A percentile compares a stretch with the other conserved stretches of the same genome.
phyloP scores from a whole-genome alignment of 2,329 filamentous ascomycete species.

The Phialophora expanda region DNA sequence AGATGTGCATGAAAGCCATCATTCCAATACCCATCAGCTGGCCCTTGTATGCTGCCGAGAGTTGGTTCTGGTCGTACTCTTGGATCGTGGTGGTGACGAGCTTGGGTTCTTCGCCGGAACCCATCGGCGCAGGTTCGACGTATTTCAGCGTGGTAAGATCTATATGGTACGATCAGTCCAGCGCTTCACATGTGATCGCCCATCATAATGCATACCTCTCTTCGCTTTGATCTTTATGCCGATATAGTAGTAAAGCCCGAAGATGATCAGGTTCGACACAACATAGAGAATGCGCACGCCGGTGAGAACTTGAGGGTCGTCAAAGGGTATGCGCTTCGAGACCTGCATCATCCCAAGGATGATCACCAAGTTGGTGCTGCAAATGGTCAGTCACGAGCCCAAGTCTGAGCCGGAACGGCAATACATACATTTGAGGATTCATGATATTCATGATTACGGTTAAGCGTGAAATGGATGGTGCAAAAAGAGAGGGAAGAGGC shows the following conservation, averaged over 20 bases:
- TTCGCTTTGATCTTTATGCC: slow-evolving; percentile 89
- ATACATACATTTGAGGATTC: slow-evolving; percentile 30
- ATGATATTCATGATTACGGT: slow-evolving; percentile 27
- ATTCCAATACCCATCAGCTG: slow-evolving; percentile 96
- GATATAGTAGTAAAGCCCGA: slow-evolving; percentile 82
- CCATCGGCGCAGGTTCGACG: slow-evolving; percentile 93
- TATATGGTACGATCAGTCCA: slow-evolving; percentile 47
- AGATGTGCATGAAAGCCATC: slow-evolving; percentile 98
- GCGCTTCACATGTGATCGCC: not conserved
- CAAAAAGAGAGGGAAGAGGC: not conserved
- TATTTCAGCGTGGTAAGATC: slow-evolving; percentile 98
- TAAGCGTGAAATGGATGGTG: not conserved
- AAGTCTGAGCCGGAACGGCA: not conserved
- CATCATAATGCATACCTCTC: slow-evolving; percentile 72
- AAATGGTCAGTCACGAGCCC: slow-evolving; percentile 38
- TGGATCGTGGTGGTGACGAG: slow-evolving; percentile 95
- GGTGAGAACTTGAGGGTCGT: slow-evolving; percentile 75
- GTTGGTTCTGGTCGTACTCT: slow-evolving; percentile 88
- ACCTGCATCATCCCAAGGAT: slow-evolving; percentile 99
- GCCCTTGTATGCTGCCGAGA: slow-evolving; percentile 82
- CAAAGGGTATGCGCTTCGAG: slow-evolving; percentile 92
- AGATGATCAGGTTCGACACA: slow-evolving; percentile 80
- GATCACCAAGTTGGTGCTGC: slow-evolving; percentile 89
- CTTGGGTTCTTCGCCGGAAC: slow-evolving; percentile 91
- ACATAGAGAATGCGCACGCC: slow-evolving; percentile 69